Evolutionary conservation across 208 protist species (phyloP).

Genomic region (Leishmania tarentolae): DNA sequence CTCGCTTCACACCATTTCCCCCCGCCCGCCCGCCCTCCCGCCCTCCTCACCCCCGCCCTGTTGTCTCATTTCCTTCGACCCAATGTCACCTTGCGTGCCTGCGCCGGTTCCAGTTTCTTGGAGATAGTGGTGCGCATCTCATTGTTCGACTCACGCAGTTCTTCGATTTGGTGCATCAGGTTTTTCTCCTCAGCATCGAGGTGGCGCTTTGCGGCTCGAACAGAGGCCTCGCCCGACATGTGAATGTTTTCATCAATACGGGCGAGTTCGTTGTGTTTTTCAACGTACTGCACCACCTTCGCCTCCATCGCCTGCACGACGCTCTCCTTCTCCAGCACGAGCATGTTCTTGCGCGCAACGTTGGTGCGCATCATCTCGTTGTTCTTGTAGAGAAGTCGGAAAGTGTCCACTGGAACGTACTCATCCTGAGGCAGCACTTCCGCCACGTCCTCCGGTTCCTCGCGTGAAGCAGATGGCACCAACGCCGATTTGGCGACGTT

Average conservation of each 20-base stretch:
- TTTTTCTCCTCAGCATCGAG: conserved; percentile 32
- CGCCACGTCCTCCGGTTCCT: conserved; percentile 80
- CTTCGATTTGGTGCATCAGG: conserved; percentile 40
- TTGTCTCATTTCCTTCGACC: background rate
- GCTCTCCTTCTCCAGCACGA: conserved; percentile 89
- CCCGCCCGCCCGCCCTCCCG: no score
- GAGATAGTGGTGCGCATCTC: conserved; percentile 37
- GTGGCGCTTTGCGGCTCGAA: conserved; percentile 11
- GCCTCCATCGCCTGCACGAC: conserved; percentile 81
- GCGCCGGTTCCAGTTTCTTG: background rate
- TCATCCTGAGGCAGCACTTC: conserved; percentile 81
- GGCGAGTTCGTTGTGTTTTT: conserved; percentile 52
- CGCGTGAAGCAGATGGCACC: conserved; percentile 67
- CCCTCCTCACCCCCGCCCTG: background rate
- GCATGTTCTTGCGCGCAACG: conserved; percentile 89
- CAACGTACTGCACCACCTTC: conserved; percentile 58
- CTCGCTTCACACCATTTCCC: no score
- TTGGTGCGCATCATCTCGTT: conserved; percentile 82
- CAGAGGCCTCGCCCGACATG: conserved; percentile 11
- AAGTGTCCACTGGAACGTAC: conserved; percentile 81
- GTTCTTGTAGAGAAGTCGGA: conserved; percentile 87
- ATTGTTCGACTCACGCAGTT: conserved; percentile 51
- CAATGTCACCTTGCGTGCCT: background rate
- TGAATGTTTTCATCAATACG: conserved; percentile 57
- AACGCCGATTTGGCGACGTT: conserved; percentile 75